Base-by-base conservation (phyloP, 345 rosid genomes). In the Eucalyptus polybractea region DNA sequence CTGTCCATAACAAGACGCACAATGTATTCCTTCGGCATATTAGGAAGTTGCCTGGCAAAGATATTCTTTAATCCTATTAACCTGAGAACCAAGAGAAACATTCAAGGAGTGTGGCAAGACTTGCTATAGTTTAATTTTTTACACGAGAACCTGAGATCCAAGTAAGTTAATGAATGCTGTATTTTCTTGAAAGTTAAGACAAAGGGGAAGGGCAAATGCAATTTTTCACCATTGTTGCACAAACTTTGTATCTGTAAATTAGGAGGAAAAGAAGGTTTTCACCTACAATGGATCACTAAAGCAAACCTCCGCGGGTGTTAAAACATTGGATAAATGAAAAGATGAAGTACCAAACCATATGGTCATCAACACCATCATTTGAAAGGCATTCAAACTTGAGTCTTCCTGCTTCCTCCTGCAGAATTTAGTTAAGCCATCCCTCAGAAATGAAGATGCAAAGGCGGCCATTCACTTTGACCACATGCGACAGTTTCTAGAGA, bases 1-100 rank as follows among this genome's bases (percentile, higher is more conserved):
- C 99, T 97, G 93, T 98, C 99, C 99, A 98, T 98, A 87, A 98
- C 94, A 92, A 98, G 99, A 29, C 99, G 99, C 89, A 98, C 99
- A 88, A 98, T 97, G 89, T 98, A 98, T 93, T 98, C 99, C 92
- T 96, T 98, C 6, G 99, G 99, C 99, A 98, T 98, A 92, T 98
- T 98, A 81, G 99, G 99, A 88, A 98, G 94, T 90, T 98, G 99
- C 92, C 96, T 95, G 72, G 98, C 96, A 96, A 98, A 97, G 90
- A 98, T 97, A 89, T 98, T 98, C 97, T 98, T 98, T 94, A 98
- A 93, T 65, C 99, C 99, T 90, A 98, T 95, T 96, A 98, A 93
- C 97, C 99, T 98, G 91, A 67, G 56, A 92, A 87, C 47, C 85
- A 76, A 76, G 85, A 76, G 5, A 76, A 76, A 40, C 85, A 12